Base-by-base conservation (phyloP, 1,139 yeast species). In the Suhomyces chickasaworum region DNA sequence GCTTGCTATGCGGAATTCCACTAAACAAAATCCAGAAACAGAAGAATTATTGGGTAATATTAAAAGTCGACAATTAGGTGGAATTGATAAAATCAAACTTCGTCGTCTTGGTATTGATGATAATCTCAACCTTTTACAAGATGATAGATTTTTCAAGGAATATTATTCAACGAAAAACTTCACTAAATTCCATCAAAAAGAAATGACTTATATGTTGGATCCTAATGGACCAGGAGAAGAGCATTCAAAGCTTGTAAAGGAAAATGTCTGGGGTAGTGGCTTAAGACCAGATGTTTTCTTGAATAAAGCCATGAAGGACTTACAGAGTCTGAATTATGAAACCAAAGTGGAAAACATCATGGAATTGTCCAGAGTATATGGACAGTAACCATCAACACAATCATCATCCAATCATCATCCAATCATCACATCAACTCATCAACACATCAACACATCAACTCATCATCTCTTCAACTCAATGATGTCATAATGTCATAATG, bases 121-220 rank as follows among this genome's bases (percentile, higher is more conserved):
- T 46, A 64, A 68, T 41, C 36, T 65, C 31, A 65, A 68, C 31
- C 54, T 71, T 17, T 53, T 71, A 17, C 57, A 59, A 10, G 58
- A 61, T 35, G 56, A 62, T 43, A 55, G 33, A 7, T 41, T 66
- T 21, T 61, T 69, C 45, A 60, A 59, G 47, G 66, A 63, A 18
- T 69, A 58, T 45, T 46, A 57, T 15, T 54, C 49, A 32, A 58
- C 68, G 0, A 54, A 55, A 37, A 54, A 59, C 18, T 59, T 61
- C 42, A 68, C 75, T 0, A 47, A 55, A 22, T 58, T 57, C 41
- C 76, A 71, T 50, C 60, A 57, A 35, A 30, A 50, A 13, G 73
- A 69, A 53, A 52, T 68, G 48, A 50, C 53, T 18, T 39, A 48
- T 15, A 46, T 63, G 21, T 31, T 54, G 16, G 48, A 52, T 17